Percentiles rank a stretch among this genome's conserved stretches.
Conservation (phyloP, 2,329 filamentous ascomycete species). For the Didymella glomerata region DNA sequence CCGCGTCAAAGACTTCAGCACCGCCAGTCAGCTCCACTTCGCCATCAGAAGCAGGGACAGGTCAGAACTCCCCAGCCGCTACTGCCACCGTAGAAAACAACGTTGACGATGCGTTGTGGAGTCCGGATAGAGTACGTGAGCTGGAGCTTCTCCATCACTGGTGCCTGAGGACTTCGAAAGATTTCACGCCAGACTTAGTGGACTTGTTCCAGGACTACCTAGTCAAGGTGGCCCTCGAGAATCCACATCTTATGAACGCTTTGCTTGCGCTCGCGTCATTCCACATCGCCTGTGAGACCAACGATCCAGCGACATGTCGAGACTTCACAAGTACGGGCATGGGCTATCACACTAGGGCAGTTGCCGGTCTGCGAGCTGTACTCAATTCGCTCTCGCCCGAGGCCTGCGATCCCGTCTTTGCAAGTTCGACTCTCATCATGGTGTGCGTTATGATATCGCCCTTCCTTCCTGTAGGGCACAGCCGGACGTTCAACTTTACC, state of each 20-base stretch:
- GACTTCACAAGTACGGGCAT: slow-evolving; percentile 18
- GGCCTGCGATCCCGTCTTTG: slow-evolving; percentile 21
- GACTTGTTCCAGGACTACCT: slow-evolving; percentile 22
- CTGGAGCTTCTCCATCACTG: slow-evolving; percentile 26
- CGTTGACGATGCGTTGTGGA: neutral
- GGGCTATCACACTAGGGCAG: slow-evolving; percentile 19
- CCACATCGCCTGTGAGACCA: slow-evolving; percentile 21
- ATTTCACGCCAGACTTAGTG: slow-evolving; percentile 19
- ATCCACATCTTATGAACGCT: slow-evolving; percentile 29
- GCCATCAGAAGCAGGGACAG: slow-evolving; percentile 2
- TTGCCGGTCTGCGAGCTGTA: slow-evolving; percentile 12
- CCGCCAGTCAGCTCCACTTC: neutral
- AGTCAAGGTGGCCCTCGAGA: slow-evolving; percentile 20
- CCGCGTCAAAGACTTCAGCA: neutral
- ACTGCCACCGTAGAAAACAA: neutral
- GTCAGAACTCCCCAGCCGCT: slow-evolving; percentile 2
- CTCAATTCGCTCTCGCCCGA: slow-evolving; percentile 19
- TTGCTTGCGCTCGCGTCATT: slow-evolving; percentile 24
- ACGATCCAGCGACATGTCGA: slow-evolving; percentile 8
- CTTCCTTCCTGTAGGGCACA: slow-evolving; percentile 13
- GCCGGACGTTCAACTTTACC: slow-evolving; percentile 9
- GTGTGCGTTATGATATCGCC: slow-evolving; percentile 26
- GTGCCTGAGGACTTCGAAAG: slow-evolving; percentile 22
- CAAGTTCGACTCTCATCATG: slow-evolving; percentile 23
- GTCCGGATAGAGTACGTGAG: slow-evolving; percentile 16